Base-by-base conservation (phyloP, 2,329 filamentous ascomycete species). In the Sclerotinia borealis region DNA sequence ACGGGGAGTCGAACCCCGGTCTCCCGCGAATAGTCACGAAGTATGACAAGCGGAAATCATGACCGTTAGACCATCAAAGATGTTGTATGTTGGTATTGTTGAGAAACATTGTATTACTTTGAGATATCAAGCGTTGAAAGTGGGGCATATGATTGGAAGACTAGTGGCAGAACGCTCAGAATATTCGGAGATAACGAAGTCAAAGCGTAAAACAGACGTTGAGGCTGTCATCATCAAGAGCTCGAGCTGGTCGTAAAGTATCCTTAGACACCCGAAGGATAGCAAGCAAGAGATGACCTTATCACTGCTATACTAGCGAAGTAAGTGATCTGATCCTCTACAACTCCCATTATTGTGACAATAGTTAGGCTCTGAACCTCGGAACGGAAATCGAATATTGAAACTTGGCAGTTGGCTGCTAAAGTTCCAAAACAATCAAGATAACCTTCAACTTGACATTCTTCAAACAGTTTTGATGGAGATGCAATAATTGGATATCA, bases 11-110 rank as follows among this genome's bases (percentile, higher is more conserved):
- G 66, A 69, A 70, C 68, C 68, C 68, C 68, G 68, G 66, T 69
- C 68, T 69, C 68, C 68, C 68, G 68, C 66, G 68, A 48, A 4
- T 45, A 34, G 13, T 4, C 54, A 19, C n/a, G 13, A 22, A 45
- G 39, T 34, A 64, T 74, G 72, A 74, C 72, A 73, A 74, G 72
- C 72, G 71, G 72, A 74, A 73, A 73, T 73, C 72, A 74, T 74
- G 67, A 74, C 72, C 71, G 69, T 72, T 73, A 74, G 72, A 74
- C 72, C 72, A 73, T 74, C 69, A 62, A 58, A 62, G 60, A 62
- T n/a, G 37, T n/a, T 22, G 11, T 43, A 62, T n/a, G 37, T n/a
- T 22, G 11, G 31, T 29, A 11, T 41, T 43, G 37, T 34, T 56
- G 37, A 17, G 3, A 19, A 0, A 0, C 0, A 0, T 0, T 0